Conservation (phyloP, 163 green algal genomes). For the Picocystis sp. region DNA sequence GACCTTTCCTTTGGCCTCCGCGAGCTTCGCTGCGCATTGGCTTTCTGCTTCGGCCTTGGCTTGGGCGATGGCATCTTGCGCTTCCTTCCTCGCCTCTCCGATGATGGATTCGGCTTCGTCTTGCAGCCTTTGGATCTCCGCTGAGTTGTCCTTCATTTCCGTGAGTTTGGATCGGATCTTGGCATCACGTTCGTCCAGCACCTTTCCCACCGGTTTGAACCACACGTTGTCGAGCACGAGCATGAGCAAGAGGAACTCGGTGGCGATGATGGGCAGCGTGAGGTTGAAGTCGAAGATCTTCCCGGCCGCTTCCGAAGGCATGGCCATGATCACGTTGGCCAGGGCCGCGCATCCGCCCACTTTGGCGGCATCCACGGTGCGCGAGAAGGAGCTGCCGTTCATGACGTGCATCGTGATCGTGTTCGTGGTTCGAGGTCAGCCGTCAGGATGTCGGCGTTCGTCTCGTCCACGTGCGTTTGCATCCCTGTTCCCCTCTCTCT, state of each 20-base stretch:
- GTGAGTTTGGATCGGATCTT: slow-evolving; percentile 70
- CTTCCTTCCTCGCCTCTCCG: slow-evolving; percentile 34
- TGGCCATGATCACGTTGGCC: slow-evolving; percentile 42
- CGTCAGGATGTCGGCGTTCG: too few species aligned
- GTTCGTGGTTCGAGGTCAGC: too few species aligned
- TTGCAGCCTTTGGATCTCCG: slow-evolving; percentile 57
- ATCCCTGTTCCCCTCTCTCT: too few species aligned
- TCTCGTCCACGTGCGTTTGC: too few species aligned
- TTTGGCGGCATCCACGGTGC: too few species aligned
- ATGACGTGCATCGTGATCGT: too few species aligned
- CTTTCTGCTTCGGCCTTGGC: slow-evolving; percentile 14
- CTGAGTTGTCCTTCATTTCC: slow-evolving; percentile 68
- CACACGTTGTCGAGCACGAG: slow-evolving; percentile 92
- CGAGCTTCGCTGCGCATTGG: slow-evolving; percentile 26
- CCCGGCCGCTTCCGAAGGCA: slow-evolving; percentile 53
- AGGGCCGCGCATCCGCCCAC: slow-evolving; percentile 3
- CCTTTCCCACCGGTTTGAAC: slow-evolving; percentile 76
- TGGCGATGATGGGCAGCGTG: slow-evolving; percentile 69
- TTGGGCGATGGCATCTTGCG: slow-evolving; percentile 38
- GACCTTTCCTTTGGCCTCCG: slow-evolving; percentile 49
- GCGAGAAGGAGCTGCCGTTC: too few species aligned
- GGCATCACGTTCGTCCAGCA: slow-evolving; percentile 83
- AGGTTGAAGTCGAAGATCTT: slow-evolving; percentile 99
- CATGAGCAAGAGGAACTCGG: slow-evolving; percentile 43
- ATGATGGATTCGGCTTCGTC: slow-evolving; percentile 60